phyloP scores from a whole-genome alignment of 2,329 filamentous ascomycete species.

The Alternaria rosae region DNA sequence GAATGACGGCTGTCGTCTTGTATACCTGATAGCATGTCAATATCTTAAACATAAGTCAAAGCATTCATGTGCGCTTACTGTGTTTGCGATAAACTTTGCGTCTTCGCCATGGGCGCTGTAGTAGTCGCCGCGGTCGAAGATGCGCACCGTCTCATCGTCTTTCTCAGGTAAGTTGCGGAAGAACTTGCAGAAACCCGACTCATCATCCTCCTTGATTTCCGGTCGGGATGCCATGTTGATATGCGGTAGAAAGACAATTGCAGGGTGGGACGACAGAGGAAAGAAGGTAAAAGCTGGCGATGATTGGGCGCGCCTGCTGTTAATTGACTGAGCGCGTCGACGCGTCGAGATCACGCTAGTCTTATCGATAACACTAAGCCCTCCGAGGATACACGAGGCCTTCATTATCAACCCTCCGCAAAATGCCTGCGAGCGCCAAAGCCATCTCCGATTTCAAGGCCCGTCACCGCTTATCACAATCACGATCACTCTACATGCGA shows the following conservation, averaged over 20 bases:
- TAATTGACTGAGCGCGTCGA: slow-evolving; percentile 13
- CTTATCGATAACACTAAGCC: slow-evolving; percentile 2
- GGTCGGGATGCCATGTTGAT: slow-evolving; percentile 61
- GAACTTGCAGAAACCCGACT: slow-evolving; percentile 94
- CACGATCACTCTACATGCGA: background rate
- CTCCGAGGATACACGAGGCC: background rate
- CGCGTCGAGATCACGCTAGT: slow-evolving; percentile 9
- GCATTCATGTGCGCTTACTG: slow-evolving; percentile 58
- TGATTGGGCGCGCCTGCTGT: slow-evolving; percentile 9
- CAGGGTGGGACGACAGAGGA: background rate
- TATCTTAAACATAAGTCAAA: background rate
- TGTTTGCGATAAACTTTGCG: slow-evolving; percentile 82
- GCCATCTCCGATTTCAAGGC: background rate
- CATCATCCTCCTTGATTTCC: slow-evolving; percentile 82
- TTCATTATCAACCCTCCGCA: background rate
- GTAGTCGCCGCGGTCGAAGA: slow-evolving; percentile 94
- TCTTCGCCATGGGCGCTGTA: slow-evolving; percentile 92
- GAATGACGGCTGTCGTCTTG: slow-evolving; percentile 94
- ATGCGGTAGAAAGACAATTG: background rate
- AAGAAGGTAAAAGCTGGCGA: background rate
- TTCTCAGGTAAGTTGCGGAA: slow-evolving; percentile 83
- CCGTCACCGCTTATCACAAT: background rate
- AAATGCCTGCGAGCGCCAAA: background rate
- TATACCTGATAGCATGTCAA: slow-evolving; percentile 69
- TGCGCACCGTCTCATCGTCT: slow-evolving; percentile 78